A percentile compares a stretch with the other conserved stretches of the same genome.
phyloP scores from a whole-genome alignment of 805 yeast genomes.

The Hanseniaspora jakobsenii region DNA sequence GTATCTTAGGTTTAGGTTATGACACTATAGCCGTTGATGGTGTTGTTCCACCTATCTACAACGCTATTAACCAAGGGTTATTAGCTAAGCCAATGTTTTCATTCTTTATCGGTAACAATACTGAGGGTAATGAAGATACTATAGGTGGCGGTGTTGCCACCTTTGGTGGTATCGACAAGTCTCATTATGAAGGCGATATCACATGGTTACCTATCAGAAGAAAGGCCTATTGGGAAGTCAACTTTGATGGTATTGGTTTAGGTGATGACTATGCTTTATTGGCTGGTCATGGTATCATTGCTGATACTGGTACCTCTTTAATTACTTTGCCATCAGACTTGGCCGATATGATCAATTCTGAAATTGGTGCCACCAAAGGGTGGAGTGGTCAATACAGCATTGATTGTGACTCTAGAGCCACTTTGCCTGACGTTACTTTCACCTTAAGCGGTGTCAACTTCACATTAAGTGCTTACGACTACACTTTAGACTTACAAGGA shows the following conservation, averaged over 20 bases:
- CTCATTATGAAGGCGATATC: constrained; percentile 67
- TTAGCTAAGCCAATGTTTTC: constrained; percentile 79
- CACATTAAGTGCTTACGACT: constrained; percentile 79
- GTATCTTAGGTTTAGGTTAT: constrained; percentile 90
- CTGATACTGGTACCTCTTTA: constrained; percentile 96
- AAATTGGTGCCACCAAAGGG: constrained; percentile 92
- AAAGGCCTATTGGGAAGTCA: constrained; percentile 99
- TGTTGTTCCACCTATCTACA: constrained; percentile 88
- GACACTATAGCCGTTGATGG: constrained; percentile 79
- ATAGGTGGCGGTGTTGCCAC: constrained; percentile 82
- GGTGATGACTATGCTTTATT: constrained; percentile 87
- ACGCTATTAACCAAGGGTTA: constrained; percentile 69
- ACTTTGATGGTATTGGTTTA: constrained; percentile 76
- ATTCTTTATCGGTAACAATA: constrained; percentile 68
- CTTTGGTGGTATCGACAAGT: constrained; percentile 83
- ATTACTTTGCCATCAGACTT: constrained; percentile 88
- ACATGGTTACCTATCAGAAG: constrained; percentile 97
- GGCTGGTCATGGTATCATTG: constrained; percentile 83
- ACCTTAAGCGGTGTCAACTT: constrained; percentile 83
- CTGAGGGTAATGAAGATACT: constrained; percentile 40
- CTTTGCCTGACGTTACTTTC: constrained; percentile 84
- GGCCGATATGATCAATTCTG: constrained; percentile 88
- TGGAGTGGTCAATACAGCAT: constrained; percentile 96
- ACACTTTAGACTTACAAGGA: constrained; percentile 87
- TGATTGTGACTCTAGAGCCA: constrained; percentile 76